Percentiles rank a stretch among this genome's conserved stretches.
Conservation (phyloP, 257 asterid genomes). For the Apocynum venetum region DNA sequence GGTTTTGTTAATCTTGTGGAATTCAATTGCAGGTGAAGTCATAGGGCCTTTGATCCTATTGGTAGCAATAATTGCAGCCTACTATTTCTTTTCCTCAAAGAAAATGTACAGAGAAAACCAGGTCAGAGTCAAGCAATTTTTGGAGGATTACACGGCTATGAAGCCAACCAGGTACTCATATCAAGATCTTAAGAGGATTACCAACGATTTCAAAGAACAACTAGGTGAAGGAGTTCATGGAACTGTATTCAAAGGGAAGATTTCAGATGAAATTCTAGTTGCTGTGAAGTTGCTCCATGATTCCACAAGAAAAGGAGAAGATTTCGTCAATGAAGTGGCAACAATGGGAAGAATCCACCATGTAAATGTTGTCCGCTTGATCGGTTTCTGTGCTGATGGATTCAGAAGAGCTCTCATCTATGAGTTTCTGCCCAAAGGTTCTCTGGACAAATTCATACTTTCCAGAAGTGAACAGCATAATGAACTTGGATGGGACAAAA, state of each 20-base stretch:
- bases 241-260: too few relatives aligned
- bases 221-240: too few relatives aligned
- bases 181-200: neutral
- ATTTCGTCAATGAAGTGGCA: constrained; percentile 8
- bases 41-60: neutral
- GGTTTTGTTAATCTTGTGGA: neutral
- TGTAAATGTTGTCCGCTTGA: constrained; percentile 7
- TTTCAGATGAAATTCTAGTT: too few relatives aligned
- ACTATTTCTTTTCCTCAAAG: neutral
- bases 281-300: too few relatives aligned
- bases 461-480: neutral
- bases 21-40: neutral
- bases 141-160: neutral
- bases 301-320: neutral
- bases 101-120: neutral
- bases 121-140: neutral
- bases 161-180: neutral
- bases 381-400: constrained; percentile 15
- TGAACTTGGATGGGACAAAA: neutral
- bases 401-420: neutral
- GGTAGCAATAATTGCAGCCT: neutral
- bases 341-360: constrained; percentile 15
- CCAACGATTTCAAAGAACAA: neutral
- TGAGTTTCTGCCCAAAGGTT: constrained; percentile 15
- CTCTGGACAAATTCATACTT: constrained; percentile 3